Evolutionary conservation across 768 basidiomycete genomes (phyloP), one percentile per base, ranked within the genome.

Genomic region (Hortiboletus flavorubellus): DNA sequence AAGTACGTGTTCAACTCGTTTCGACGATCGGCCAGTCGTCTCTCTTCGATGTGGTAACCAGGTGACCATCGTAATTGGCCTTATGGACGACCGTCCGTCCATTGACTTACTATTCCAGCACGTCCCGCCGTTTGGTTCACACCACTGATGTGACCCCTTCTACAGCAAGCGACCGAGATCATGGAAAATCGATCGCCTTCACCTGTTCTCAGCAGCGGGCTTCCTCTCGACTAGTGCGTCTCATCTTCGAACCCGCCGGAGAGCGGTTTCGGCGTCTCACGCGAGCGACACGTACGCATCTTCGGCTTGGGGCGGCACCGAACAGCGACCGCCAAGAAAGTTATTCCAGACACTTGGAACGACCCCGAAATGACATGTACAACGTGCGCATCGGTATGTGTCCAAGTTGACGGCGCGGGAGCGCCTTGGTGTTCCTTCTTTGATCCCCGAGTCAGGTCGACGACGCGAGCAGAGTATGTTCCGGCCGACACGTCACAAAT

Each of bases 181-280:
- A 80, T 85, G 81, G 84, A 84, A 64, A 79, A 76, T 73, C 0
- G 83, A 85, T 58, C 68, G 84, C 34, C 83, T 83, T 11, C 60
- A 62, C 2, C 70, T 68, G 18, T 78, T 84, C 43, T 74, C 84
- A 0, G 83, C 76, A 0, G 78, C 78, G 2, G 82, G 84, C 42
- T 80, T 80, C 0, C 68, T 85, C 1, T 80, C 78, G 0, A 78
- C 78, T 2, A 81, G 81, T 84, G 83, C 69, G 81, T 26, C 72
- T 80, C 23, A 50, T 84, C 33, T 62, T 83, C 3, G 77, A 75
- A 5, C 74, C 73, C 0, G 75, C 73, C 2, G 81, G 82, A 1
- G 82, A 82, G 7, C 68, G 77, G 18, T 82, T 83, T 59, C 81
- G 81, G 65, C 81, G 81, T 61, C 76, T 84, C 69, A 53, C 59